Conservation (phyloP, 1,284 basidiomycete genomes). For the Crepidotus sp. region DNA sequence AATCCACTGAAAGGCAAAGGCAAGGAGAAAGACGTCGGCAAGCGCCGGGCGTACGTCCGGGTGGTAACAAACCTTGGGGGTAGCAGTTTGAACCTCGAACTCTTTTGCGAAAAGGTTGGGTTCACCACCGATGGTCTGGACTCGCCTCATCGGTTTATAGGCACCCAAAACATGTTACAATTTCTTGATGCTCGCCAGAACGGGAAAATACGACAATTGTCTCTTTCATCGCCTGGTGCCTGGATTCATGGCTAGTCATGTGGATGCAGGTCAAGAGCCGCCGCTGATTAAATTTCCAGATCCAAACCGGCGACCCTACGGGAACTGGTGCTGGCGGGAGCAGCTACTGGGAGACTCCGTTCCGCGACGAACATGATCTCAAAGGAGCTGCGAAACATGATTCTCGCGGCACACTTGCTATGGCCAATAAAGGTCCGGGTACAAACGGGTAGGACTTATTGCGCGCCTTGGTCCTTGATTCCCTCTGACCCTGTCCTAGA, state of each 20-base stretch:
- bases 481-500: constrained; percentile 30
- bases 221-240: constrained; percentile 92
- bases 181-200: constrained; percentile 84
- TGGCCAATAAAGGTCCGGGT: constrained; percentile 87
- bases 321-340: constrained; percentile 91
- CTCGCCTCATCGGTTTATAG: constrained; percentile 28
- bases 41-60: constrained; percentile 83
- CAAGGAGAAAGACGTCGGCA: constrained; percentile 87
- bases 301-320: constrained; percentile 94
- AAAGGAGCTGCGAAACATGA: constrained; percentile 85
- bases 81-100: constrained; percentile 80
- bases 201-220: constrained; percentile 85
- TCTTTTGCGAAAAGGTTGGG: constrained; percentile 52
- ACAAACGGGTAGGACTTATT: constrained; percentile 60
- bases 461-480: background rate
- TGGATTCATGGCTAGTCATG: constrained; percentile 80
- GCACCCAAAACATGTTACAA: constrained; percentile 98
- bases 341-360: constrained; percentile 93
- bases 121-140: background rate
- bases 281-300: constrained; percentile 32
- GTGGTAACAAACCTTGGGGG: constrained; percentile 86
- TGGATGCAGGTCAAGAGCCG: background rate
- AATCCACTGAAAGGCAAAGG: constrained; percentile 71
- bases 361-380: constrained; percentile 85
- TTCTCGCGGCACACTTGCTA: constrained; percentile 70